phyloP scores from a whole-genome alignment of 768 basidiomycete genomes.

The Gautieria morchelliformis region DNA sequence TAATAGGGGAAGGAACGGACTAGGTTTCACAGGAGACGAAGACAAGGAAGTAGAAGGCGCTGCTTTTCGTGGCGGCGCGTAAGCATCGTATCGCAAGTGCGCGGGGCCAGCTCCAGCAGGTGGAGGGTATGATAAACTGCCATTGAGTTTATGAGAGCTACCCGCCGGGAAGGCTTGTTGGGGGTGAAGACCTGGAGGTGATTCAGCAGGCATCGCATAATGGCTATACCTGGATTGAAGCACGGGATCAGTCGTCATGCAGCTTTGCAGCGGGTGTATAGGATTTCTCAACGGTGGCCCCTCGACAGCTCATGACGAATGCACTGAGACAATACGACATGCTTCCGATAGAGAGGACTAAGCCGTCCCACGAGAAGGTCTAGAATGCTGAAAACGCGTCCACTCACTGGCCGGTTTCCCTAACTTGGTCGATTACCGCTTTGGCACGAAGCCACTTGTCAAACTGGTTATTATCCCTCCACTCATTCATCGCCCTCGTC shows the following conservation, averaged over 20 bases:
- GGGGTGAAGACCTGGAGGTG: background rate
- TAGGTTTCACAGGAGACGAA: conserved; percentile 3
- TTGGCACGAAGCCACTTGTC: conserved; percentile 68
- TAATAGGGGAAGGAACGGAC: background rate
- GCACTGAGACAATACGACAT: background rate
- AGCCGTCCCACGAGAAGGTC: background rate
- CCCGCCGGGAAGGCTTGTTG: background rate
- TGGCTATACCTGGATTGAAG: conserved; percentile 4
- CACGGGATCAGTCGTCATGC: background rate
- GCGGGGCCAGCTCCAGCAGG: conserved; percentile 1
- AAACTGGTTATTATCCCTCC: conserved; percentile 44
- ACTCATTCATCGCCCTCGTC: conserved; percentile 43
- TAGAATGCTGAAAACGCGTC: background rate
- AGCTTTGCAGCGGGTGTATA: background rate
- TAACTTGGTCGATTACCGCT: conserved; percentile 56
- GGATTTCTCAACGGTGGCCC: background rate
- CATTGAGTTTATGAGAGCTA: background rate
- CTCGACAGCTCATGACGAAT: background rate
- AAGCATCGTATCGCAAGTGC: conserved; percentile 51
- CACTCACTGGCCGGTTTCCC: conserved; percentile 57
- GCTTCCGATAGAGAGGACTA: background rate
- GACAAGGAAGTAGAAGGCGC: conserved; percentile 3
- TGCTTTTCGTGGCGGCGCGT: conserved; percentile 47
- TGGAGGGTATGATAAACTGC: background rate
- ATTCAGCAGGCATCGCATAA: conserved; percentile 1